Evolutionary conservation across 345 rosid genomes (phyloP), one percentile per base, ranked within the genome.

Genomic region (Brassica incana): DNA sequence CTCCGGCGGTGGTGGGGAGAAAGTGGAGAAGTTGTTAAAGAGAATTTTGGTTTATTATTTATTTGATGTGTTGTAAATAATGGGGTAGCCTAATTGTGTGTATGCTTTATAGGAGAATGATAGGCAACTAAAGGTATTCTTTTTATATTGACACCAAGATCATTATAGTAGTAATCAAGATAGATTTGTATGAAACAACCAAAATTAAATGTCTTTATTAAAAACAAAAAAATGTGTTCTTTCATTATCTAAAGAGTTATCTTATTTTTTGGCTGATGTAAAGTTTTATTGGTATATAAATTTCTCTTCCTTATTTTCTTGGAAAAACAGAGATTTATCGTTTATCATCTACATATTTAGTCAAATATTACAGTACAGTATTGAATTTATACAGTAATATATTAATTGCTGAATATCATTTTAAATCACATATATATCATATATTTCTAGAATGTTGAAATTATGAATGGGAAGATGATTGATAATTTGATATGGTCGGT

Each of bases 401-500:
- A 2, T 20, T 32, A 10, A 27, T 15, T 23, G 8, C 6, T 36
- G 5, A 54, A 5, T 25, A 60, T 60, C 64, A 23, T 54, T 56
- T 23, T 67, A 15, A 35, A 35, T 16, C 36, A 32, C 8, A 16
- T 6, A 33, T 65, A 8, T 8, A 4, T 36, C 10, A 2, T 9
- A 2, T 16, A 65, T 12, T 45, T 71, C 15, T 29, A 59, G 6
- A 72, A 59, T 73, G 73, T 5, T 32, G 67, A 66, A 69, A 72
- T 8, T 20, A 54, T 38, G 67, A 78, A 45, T 8, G 8, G 35
- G 66, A 58, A 65, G 27, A 65, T 45, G 73, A n/a, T 78, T 43
- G 78, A n/a, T n/a, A n/a, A n/a, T n/a, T n/a, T n/a, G n/a, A 30
- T 66, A 45, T 72, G 82, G 77, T 43, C 77, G 81, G 81, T 72